Evolutionary conservation across 495 filamentous ascomycete genomes (phyloP).

Genomic region (Clohesyomyces aquaticus): DNA sequence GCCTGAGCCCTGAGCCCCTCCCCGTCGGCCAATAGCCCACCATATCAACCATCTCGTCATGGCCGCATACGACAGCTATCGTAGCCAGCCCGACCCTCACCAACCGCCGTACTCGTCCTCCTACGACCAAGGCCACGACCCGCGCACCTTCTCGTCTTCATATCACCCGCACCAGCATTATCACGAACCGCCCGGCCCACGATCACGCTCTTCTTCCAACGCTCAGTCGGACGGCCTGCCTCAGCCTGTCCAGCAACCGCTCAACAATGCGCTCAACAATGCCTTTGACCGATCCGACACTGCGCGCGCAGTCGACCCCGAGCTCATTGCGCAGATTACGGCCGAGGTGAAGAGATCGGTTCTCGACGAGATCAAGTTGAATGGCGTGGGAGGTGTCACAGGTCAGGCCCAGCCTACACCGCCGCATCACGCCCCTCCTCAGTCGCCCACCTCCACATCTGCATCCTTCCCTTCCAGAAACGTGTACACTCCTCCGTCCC

Average conservation of each 20-base stretch:
- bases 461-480: constrained; percentile 40
- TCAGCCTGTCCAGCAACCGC: constrained; percentile 41
- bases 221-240: constrained; percentile 32
- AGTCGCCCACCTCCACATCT: constrained; percentile 39
- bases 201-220: constrained; percentile 42
- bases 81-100: constrained; percentile 33
- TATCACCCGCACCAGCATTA: constrained; percentile 12
- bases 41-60: constrained; percentile 22
- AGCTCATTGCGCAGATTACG: constrained; percentile 47
- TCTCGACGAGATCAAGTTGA: constrained; percentile 42
- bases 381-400: constrained; percentile 19
- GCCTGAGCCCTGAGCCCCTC: too few relatives aligned
- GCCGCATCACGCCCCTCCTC: constrained; percentile 28
- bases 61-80: constrained; percentile 40
- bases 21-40: constrained; percentile 18
- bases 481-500: constrained; percentile 53
- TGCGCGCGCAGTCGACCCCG: constrained; percentile 45
- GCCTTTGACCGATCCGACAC: constrained; percentile 47
- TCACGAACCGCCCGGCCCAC: constrained; percentile 27
- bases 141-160: constrained; percentile 19
- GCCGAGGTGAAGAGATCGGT: constrained; percentile 45
- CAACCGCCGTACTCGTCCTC: constrained; percentile 23
- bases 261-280: constrained; percentile 47
- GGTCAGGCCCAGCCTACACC: constrained; percentile 26
- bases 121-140: constrained; percentile 32